Evolutionary conservation across 1,139 yeast species (phyloP).

Genomic region (Geotrichum klebahnii): DNA sequence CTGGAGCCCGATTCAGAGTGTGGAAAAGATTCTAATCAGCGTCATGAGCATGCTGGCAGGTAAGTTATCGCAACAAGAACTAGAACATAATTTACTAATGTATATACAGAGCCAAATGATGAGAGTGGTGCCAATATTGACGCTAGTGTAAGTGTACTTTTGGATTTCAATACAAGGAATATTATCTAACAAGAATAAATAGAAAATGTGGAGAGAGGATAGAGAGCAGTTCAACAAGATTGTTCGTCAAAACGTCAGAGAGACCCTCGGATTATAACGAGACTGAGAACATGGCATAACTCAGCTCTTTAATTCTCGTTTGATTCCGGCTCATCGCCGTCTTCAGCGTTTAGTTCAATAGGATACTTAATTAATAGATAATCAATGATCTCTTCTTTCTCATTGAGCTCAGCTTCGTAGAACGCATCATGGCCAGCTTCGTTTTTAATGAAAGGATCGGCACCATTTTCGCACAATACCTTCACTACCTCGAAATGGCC

Average conservation of each 20-base stretch:
- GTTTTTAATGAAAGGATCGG: slow-evolving; percentile 79
- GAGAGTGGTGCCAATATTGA: slow-evolving; percentile 97
- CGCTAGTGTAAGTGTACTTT: slow-evolving; percentile 53
- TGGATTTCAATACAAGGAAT: background rate
- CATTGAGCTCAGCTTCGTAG: slow-evolving; percentile 80
- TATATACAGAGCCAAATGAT: slow-evolving; percentile 68
- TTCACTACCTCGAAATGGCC: slow-evolving; percentile 75
- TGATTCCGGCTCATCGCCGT: slow-evolving; percentile 37
- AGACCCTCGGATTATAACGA: slow-evolving; percentile 58
- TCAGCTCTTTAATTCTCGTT: background rate
- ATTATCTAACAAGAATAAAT: background rate
- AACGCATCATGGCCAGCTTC: slow-evolving; percentile 75
- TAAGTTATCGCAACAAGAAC: background rate
- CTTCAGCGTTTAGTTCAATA: slow-evolving; percentile 58
- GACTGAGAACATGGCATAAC: background rate
- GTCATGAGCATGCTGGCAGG: slow-evolving; percentile 89
- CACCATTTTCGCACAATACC: slow-evolving; percentile 67
- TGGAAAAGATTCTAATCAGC: slow-evolving; percentile 85
- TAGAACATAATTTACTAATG: background rate
- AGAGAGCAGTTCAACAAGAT: slow-evolving; percentile 60
- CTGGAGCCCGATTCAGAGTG: slow-evolving; percentile 97
- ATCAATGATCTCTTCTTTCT: slow-evolving; percentile 42
- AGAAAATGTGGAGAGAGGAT: slow-evolving; percentile 72
- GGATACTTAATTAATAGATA: slow-evolving; percentile 71
- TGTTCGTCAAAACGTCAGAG: slow-evolving; percentile 62